Percentiles rank a stretch among this genome's conserved stretches.
Conservation (phyloP, 108 stramenopile species). For the Pseudonitzschia multiseries region DNA sequence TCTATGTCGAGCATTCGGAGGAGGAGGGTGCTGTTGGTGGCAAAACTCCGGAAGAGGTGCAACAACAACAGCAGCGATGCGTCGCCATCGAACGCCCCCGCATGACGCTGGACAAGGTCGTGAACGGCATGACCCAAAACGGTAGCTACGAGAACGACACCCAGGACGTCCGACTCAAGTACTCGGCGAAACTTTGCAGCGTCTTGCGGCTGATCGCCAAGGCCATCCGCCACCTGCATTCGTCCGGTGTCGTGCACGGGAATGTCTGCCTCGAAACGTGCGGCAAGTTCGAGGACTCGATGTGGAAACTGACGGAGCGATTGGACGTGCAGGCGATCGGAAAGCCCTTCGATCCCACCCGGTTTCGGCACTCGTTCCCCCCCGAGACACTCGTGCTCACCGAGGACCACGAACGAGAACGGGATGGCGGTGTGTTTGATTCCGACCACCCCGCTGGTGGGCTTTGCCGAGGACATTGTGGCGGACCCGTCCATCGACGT, state of each 20-base stretch:
- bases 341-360: conserved; percentile 35
- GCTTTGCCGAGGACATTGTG: conserved; percentile 30
- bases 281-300: conserved; percentile 62
- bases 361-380: conserved; percentile 53
- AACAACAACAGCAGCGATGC: conserved; percentile 43
- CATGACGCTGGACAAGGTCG: conserved; percentile 57
- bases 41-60: conserved; percentile 17
- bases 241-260: conserved; percentile 69
- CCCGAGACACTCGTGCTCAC: conserved; percentile 59
- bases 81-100: conserved; percentile 57
- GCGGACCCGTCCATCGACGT: conserved; percentile 59
- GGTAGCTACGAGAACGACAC: conserved; percentile 50
- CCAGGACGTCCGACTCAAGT: conserved; percentile 41
- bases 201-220: conserved; percentile 65
- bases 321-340: conserved; percentile 51
- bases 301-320: conserved; percentile 69
- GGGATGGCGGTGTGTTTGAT: conserved; percentile 19
- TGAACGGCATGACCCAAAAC: conserved; percentile 62
- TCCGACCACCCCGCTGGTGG: conserved; percentile 16
- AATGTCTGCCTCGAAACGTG: conserved; percentile 50
- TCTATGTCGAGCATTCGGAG: conserved; percentile 36
- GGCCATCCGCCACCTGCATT: conserved; percentile 60
- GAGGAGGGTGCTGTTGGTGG: conserved; percentile 20
- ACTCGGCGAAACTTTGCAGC: conserved; percentile 56
- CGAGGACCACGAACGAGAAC: not conserved